Percentiles rank a stretch among this genome's conserved stretches.
phyloP scores from a whole-genome alignment of 495 filamentous ascomycete genomes.

The Aspergillus mulundensis region DNA sequence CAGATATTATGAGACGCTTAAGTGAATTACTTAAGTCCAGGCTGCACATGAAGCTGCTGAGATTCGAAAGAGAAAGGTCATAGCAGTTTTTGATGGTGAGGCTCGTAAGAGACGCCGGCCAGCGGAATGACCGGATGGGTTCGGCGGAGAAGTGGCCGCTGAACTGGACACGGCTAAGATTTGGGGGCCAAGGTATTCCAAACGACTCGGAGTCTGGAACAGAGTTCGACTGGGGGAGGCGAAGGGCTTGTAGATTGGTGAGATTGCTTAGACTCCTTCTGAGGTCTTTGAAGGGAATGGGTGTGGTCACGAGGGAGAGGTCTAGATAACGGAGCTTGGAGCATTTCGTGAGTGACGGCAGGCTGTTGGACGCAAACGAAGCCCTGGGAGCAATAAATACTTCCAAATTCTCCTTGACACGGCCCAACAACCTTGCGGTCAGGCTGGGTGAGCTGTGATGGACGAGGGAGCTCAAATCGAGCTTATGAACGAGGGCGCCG shows the following conservation, averaged over 20 bases:
- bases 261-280: constrained; percentile 52
- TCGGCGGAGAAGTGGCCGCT: constrained; percentile 14
- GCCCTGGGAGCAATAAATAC: constrained; percentile 63
- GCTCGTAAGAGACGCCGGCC: constrained; percentile 27
- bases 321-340: constrained; percentile 51
- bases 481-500: constrained; percentile 48
- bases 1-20: constrained; percentile 25
- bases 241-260: constrained; percentile 43
- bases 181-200: constrained; percentile 17
- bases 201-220: constrained; percentile 16
- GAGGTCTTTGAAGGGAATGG: constrained; percentile 47
- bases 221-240: constrained; percentile 52
- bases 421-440: constrained; percentile 60
- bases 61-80: constrained; percentile 22
- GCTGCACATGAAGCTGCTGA: constrained; percentile 23
- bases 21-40: constrained; percentile 19
- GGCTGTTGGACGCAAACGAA: constrained; percentile 60
- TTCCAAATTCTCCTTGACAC: constrained; percentile 54
- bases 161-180: constrained; percentile 23
- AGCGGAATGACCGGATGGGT: constrained; percentile 28
- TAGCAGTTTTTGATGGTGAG: constrained; percentile 27
- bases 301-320: constrained; percentile 54
- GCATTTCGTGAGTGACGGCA: constrained; percentile 63
- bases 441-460: constrained; percentile 63
- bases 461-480: constrained; percentile 58